Percentiles rank a stretch among this genome's conserved stretches.
These are phyloP conservation scores for Phytophthora rubi DNA, from an alignment of 352 stramenopile genomes.

Conservation along the genomic window DNA sequence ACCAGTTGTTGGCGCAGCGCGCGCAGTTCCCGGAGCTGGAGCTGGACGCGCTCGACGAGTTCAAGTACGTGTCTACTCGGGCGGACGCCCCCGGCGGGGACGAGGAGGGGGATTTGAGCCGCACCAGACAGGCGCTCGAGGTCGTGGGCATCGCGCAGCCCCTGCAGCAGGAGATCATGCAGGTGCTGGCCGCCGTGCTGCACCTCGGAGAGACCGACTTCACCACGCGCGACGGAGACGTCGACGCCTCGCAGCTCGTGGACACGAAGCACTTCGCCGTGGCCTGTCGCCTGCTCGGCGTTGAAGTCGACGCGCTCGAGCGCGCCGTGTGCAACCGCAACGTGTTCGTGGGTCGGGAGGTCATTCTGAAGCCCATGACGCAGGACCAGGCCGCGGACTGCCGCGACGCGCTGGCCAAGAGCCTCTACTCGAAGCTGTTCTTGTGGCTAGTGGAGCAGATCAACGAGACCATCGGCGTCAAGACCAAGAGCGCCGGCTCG, in stretches of 20 bases:
- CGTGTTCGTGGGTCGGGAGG: conserved; percentile 83
- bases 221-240: conserved; percentile 69
- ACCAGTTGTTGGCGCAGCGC: conserved; percentile 85
- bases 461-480: conserved; percentile 90
- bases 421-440: conserved; percentile 95
- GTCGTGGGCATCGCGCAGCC: conserved; percentile 89
- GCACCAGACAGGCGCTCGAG: conserved; percentile 86
- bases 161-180: conserved; percentile 87
- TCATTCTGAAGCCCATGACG: conserved; percentile 86
- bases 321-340: conserved; percentile 80
- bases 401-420: conserved; percentile 96
- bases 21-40: conserved; percentile 67
- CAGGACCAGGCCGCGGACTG: conserved; percentile 82
- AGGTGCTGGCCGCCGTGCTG: conserved; percentile 90
- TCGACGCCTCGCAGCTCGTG: conserved; percentile 75
- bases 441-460: conserved; percentile 95
- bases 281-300: conserved; percentile 65
- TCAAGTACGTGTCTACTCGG: conserved; percentile 72
- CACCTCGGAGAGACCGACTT: conserved; percentile 94
- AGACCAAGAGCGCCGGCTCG: conserved; percentile 47
- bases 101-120: conserved; percentile 70
- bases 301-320: conserved; percentile 63
- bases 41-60: conserved; percentile 48
- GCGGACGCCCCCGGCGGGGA: conserved; percentile 38
- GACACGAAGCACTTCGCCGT: conserved; percentile 64